Conservation (phyloP, 1,284 basidiomycete species). For the Hypsizygus ulmarius region DNA sequence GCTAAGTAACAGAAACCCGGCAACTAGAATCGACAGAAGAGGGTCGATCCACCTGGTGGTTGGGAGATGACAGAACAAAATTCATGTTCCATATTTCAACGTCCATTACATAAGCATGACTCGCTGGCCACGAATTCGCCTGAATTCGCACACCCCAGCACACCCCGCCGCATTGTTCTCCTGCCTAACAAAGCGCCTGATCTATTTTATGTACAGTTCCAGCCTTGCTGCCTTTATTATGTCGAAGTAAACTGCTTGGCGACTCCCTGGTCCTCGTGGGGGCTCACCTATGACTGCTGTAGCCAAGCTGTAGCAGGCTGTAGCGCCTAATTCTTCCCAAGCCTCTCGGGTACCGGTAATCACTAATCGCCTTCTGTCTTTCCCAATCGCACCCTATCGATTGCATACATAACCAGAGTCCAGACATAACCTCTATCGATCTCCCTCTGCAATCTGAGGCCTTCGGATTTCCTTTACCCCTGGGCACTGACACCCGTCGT, state of each 20-base stretch:
- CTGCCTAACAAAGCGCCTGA: neutral
- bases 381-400: constrained; percentile 6
- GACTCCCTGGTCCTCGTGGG: constrained; percentile 3
- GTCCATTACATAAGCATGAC: constrained; percentile 21
- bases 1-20: constrained; percentile 38
- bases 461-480: no score
- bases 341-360: neutral
- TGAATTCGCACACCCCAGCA: neutral
- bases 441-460: no score
- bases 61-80: constrained; percentile 25
- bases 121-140: constrained; percentile 5
- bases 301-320: neutral
- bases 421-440: neutral
- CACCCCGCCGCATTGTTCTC: constrained; percentile 4
- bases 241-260: neutral
- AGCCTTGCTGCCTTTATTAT: neutral
- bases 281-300: constrained; percentile 2
- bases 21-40: constrained; percentile 42
- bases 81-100: constrained; percentile 21
- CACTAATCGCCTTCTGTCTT: neutral
- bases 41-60: constrained; percentile 43
- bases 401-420: neutral
- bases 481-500: no score
- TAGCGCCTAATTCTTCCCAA: neutral
- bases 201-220: no score